Evolutionary conservation across 2,329 filamentous ascomycete genomes (phyloP), one percentile per base, ranked within the genome.

Genomic region (Alternaria sp.): DNA sequence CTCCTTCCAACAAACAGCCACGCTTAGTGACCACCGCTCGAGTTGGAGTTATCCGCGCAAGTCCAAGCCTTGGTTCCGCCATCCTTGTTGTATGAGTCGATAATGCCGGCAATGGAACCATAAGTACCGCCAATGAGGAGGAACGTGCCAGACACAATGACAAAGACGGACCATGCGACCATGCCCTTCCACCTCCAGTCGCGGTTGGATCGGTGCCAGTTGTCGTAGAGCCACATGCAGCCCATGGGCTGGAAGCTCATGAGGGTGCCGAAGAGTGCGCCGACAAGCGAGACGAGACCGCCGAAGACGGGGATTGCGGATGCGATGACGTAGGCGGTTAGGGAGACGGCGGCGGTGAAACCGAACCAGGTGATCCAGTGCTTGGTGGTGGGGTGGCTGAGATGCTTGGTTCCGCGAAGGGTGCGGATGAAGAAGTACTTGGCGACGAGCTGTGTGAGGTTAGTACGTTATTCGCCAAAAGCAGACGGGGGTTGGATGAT

Each of bases 391-490:
- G 74, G 74, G 28, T 66, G 62, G 9, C 61, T 63, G 84, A 89
- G 75, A 89, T 89, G 72, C 90, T 90, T 12, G 11, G 91, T 89
- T 60, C 89, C 90, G 0, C 89, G 88, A 49, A 92, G 87, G 57
- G 91, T 82, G 60, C 91, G 91, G 23, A 91, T 91, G 46, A 90
- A 89, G n/a, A 74, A 66, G 64, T 73, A 74, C 30, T 74, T 74
- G 50, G 72, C 67, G 6, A 72, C 66, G 28, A 73, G 70, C 63
- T 72, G 17, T 45, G 6, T 13, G 15, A 49, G 8, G 44, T 56
- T 5, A 50, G 40, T 13, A 40, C n/a, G 7, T 52, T 59, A 61
- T 56, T 9, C 2, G 15, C 13, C 28, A 30, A 17, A 10, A 49
- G 5, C 3, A 12, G 3, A 30, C 0, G 26, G 43, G 12, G 1